Conservation (phyloP, 108 stramenopile species). For the Seminavis robusta region DNA sequence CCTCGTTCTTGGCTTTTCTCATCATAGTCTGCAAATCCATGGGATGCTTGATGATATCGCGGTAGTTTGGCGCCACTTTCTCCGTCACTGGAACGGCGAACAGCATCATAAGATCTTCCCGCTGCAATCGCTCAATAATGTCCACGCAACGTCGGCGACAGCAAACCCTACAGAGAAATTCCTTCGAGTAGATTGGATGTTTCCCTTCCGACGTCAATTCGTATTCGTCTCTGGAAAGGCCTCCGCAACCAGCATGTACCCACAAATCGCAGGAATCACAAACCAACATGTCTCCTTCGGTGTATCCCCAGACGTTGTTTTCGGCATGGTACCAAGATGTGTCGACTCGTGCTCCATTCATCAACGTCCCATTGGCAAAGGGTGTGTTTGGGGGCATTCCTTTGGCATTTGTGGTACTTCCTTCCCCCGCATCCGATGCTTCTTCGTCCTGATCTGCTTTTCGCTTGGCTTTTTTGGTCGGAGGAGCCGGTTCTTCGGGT, state of each 20-base stretch:
- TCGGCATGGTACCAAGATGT: constrained; percentile 53
- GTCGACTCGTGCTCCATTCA: constrained; percentile 34
- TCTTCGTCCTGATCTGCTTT: constrained; percentile 37
- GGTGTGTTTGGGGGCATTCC: constrained; percentile 14
- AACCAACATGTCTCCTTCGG: constrained; percentile 62
- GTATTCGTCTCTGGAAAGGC: constrained; percentile 49
- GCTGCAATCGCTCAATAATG: constrained; percentile 36
- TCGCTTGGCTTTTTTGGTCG: constrained; percentile 35
- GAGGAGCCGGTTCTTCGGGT: constrained; percentile 9
- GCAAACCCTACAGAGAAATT: constrained; percentile 58
- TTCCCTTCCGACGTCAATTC: constrained; percentile 41
- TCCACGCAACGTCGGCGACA: constrained; percentile 42
- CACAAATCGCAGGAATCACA: constrained; percentile 69
- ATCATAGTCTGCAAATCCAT: constrained; percentile 96
- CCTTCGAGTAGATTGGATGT: constrained; percentile 56
- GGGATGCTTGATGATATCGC: constrained; percentile 85
- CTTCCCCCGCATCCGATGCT: constrained; percentile 6
- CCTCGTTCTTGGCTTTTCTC: constrained; percentile 41
- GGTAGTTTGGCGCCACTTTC: constrained; percentile 86
- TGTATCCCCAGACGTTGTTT: constrained; percentile 56
- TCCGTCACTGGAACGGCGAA: constrained; percentile 87
- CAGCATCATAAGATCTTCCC: constrained; percentile 54
- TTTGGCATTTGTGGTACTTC: constrained; percentile 8
- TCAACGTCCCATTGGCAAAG: neutral
- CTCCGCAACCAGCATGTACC: constrained; percentile 82